Base-by-base conservation (phyloP, 257 asterid genomes). In the Leonotis leonurus region DNA sequence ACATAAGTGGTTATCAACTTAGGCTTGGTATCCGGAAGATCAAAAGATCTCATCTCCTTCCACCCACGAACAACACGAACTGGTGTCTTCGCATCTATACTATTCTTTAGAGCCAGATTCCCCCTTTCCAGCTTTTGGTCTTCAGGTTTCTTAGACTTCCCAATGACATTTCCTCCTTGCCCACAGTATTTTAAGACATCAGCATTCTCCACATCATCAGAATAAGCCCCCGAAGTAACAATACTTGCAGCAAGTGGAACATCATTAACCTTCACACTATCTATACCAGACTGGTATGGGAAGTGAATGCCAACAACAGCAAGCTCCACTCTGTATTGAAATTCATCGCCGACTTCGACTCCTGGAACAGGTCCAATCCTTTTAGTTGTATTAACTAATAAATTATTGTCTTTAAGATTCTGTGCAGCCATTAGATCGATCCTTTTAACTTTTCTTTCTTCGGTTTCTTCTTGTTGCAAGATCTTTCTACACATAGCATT, bases 111-210 rank as follows among this genome's bases (percentile, higher is more conserved):
- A 17, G 96, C 96, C 72, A 88, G 68, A 68, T 91, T 88, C 56
- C 96, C 98, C 75, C 74, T 79, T 70, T 70, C 93, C 40, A 91
- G 87, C 68, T 91, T 91, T 62, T 91, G 98, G 54, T 91, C 95
- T 76, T 84, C 81, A 0, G 82, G 82, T 55, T 36, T 18, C 79
- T 83, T 87, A 36, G 32, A 41, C 70, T 81, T 88, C 69, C 81
- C 85, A 56, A 64, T 68, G 7, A 73, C 16, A 27, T 85, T 80
- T 56, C 95, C 98, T 13, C 96, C 98, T 67, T 82, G 92, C 30
- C 98, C 96, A 29, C 85, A 81, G 78, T 91, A 91, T 44, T 74
- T 71, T 54, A 91, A 63, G 59, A 76, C 75, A 54, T 88, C 92
- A 29, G 93, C 78, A 43, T 83, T 73, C 41, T 80, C 90, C 45